A percentile compares a stretch with the other conserved stretches of the same genome.
Conservation (phyloP, 108 stramenopile genomes). For the Pseudonitzschia pungens region DNA sequence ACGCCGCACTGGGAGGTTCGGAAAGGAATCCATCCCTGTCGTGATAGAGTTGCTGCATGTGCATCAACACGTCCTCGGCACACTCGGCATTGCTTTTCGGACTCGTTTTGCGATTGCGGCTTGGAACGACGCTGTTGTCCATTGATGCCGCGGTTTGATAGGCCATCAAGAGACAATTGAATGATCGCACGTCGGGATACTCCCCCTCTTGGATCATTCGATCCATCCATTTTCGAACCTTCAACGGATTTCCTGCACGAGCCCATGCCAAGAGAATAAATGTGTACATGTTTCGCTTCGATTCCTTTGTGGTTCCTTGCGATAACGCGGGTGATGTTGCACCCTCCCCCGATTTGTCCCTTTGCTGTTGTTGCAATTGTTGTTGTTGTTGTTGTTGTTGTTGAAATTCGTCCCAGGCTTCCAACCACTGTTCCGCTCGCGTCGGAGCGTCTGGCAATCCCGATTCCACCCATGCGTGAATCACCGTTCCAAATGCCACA, state of each 20-base stretch:
- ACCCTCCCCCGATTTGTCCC: neutral
- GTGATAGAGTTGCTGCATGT: constrained; percentile 28
- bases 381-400: neutral
- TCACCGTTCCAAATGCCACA: constrained; percentile 29
- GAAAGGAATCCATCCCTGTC: constrained; percentile 9
- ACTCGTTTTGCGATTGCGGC: neutral
- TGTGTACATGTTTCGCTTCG: constrained; percentile 19
- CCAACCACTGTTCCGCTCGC: constrained; percentile 31
- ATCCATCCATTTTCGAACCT: constrained; percentile 30
- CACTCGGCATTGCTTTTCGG: constrained; percentile 4
- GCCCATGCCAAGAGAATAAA: constrained; percentile 34
- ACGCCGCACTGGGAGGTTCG: constrained; percentile 52
- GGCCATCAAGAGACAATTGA: constrained; percentile 26
- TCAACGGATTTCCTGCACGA: constrained; percentile 21
- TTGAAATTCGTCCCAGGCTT: neutral
- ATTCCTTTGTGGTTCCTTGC: neutral
- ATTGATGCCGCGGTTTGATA: constrained; percentile 13
- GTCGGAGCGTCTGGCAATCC: constrained; percentile 21
- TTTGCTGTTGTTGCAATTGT: neutral
- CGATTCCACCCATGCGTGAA: constrained; percentile 39
- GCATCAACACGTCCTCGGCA: constrained; percentile 26
- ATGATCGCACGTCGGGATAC: constrained; percentile 25
- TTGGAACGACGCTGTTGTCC: neutral
- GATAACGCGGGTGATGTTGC: neutral
- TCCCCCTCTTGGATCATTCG: constrained; percentile 12